These are phyloP conservation scores for Aaosphaeria arxii DNA, from an alignment of 2,329 filamentous ascomycete genomes.

Conservation along the genomic window DNA sequence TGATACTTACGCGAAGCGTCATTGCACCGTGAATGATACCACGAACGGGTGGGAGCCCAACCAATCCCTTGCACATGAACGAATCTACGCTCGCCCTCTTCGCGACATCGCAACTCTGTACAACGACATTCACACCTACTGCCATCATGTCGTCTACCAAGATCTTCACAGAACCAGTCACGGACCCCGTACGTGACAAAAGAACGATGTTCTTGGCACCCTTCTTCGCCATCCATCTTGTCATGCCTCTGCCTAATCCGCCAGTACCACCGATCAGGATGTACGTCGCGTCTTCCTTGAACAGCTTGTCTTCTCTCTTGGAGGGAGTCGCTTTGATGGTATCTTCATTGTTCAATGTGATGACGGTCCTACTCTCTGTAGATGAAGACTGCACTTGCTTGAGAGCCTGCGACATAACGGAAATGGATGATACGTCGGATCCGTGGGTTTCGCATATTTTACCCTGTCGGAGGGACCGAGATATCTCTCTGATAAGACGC, in stretches of 20 bases:
- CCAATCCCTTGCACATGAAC: background rate
- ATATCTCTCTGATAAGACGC: no score
- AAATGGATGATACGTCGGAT: slow-evolving; percentile 12
- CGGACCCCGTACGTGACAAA: slow-evolving; percentile 7
- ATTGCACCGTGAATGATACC: slow-evolving; percentile 13
- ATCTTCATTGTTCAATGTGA: slow-evolving; percentile 16
- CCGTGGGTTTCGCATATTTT: slow-evolving; percentile 9
- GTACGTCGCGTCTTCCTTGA: slow-evolving; percentile 12
- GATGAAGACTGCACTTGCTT: slow-evolving; percentile 9
- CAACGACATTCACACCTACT: slow-evolving; percentile 2
- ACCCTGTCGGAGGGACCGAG: no score
- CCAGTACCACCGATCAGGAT: slow-evolving; percentile 16
- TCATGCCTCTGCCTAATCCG: slow-evolving; percentile 15
- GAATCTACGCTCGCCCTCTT: slow-evolving; percentile 4
- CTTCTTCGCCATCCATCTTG: slow-evolving; percentile 12
- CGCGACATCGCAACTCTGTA: slow-evolving; percentile 6
- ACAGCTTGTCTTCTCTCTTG: background rate
- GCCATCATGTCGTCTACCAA: slow-evolving; percentile 4
- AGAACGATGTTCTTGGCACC: slow-evolving; percentile 16
- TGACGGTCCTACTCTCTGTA: slow-evolving; percentile 10
- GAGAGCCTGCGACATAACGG: slow-evolving; percentile 11
- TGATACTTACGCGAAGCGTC: slow-evolving; percentile 12
- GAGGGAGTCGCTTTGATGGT: slow-evolving; percentile 5
- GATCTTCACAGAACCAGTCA: slow-evolving; percentile 3
- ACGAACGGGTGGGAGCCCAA: slow-evolving; percentile 2